phyloP scores from a whole-genome alignment of 805 yeast genomes.

The Candida piceae region DNA sequence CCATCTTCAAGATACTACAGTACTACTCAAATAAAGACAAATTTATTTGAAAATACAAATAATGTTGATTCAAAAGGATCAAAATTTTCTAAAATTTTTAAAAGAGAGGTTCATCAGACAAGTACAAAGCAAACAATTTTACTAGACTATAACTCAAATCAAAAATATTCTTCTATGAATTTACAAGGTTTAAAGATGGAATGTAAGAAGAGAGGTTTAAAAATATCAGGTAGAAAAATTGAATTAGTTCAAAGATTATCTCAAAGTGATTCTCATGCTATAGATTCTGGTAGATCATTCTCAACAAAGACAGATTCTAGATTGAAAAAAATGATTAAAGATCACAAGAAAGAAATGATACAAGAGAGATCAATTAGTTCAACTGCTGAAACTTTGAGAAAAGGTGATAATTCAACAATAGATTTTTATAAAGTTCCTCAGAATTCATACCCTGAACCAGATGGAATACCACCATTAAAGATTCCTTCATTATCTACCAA shows the following conservation, averaged over 20 bases:
- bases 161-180: conserved; percentile 38
- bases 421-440: conserved; percentile 50
- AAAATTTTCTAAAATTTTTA: conserved; percentile 13
- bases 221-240: conserved; percentile 55
- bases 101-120: conserved; percentile 32
- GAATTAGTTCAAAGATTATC: conserved; percentile 43
- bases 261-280: conserved; percentile 12
- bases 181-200: conserved; percentile 52
- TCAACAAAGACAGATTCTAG: conserved; percentile 6
- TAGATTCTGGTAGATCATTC: conserved; percentile 9
- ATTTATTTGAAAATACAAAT: conserved; percentile 6
- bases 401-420: conserved; percentile 54
- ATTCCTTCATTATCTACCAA: conserved; percentile 26
- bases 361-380: conserved; percentile 18
- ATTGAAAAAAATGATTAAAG: conserved; percentile 1
- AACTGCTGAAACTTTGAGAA: conserved; percentile 31
- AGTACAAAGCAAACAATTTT: conserved; percentile 28
- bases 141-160: conserved; percentile 19
- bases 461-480: conserved; percentile 19
- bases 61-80: background rate
- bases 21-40: conserved; percentile 3
- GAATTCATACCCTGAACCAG: conserved; percentile 20
- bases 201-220: conserved; percentile 55
- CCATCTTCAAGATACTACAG: conserved; percentile 9
- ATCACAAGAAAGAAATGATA: background rate